phyloP scores from a whole-genome alignment of 345 rosid species.

The Mallotus nudiflorus region DNA sequence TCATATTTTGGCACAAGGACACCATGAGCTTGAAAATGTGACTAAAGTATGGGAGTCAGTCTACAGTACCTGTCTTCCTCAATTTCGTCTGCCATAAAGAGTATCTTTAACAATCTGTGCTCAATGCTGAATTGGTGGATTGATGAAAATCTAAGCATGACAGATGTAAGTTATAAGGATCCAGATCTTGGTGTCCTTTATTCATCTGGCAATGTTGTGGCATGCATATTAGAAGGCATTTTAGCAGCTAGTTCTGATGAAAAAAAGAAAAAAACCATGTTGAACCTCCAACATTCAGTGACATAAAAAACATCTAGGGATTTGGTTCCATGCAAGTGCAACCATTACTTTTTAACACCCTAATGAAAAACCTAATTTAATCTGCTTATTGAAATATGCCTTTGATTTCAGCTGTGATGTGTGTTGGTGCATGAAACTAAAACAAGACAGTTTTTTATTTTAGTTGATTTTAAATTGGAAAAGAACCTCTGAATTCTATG shows the following conservation, averaged over 20 bases:
- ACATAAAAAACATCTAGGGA: slow-evolving; percentile 19
- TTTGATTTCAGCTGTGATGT: slow-evolving; percentile 1
- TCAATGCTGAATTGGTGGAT: slow-evolving; percentile 30
- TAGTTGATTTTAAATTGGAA: no score
- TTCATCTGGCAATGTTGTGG: slow-evolving; percentile 37
- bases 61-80: slow-evolving; percentile 36
- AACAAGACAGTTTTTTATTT: no score
- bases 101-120: slow-evolving; percentile 35
- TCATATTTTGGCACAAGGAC: slow-evolving; percentile 19
- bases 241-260: slow-evolving; percentile 22
- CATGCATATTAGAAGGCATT: slow-evolving; percentile 35
- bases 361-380: neutral
- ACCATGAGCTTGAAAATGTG: slow-evolving; percentile 32
- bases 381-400: neutral
- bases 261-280: slow-evolving; percentile 18
- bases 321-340: slow-evolving; percentile 43
- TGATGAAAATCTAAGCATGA: slow-evolving; percentile 25
- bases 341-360: slow-evolving; percentile 5
- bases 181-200: slow-evolving; percentile 22
- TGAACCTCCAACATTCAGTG: neutral
- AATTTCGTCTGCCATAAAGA: slow-evolving; percentile 16
- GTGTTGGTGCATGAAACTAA: neutral
- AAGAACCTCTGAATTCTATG: no score
- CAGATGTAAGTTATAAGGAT: slow-evolving; percentile 28
- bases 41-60: slow-evolving; percentile 49